Base-by-base conservation (phyloP, 176 grass and related monocot species). In the Aegilops umbellulata region DNA sequence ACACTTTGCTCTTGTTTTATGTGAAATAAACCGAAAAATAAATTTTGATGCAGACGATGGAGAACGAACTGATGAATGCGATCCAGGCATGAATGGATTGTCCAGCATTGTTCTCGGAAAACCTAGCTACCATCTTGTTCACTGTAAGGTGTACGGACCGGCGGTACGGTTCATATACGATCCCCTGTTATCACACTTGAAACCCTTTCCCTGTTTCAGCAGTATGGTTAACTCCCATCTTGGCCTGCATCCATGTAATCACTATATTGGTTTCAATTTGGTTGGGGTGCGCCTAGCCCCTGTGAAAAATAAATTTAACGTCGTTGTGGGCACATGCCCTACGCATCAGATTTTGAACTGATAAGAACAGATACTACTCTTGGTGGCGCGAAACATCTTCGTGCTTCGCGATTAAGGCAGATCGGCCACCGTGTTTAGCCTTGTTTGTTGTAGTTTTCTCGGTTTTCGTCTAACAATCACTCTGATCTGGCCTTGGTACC, bases 61-160 rank as follows among this genome's bases (percentile, higher is more conserved):
- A 89, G 82, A 74, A 84, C 5, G 76, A 89, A 69, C 5, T 89
- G 41, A 89, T 89, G 75, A 39, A 10, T 27, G 80, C 57, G 13
- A 71, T 83, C 30, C 20, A 41, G 66, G 66, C 49, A 5, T 6
- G 9, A 30, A 26, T 17, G 39, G 1, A 24, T 27, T 2, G 70
- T 46, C 3, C 3, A 67, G 29, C 15, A 57, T 57, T 55, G 17
- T 55, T 55, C 17, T 55, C 15, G 17, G 17, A 55, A 20, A 55
- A 20, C 17, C 51, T 55, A 55, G 5, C 6, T 7, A 53, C 46
- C 46, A 47, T 15, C 14, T 15, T 47, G 46, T 15, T 47, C 14
- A 1, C 1, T 47, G 14, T 47, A 47, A 47, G 46, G 13, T 57
- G 32, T 34, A 34, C 32, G 32, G 32, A 34, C 32, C 32, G 32